Evolutionary conservation across 139 green algal genomes (phyloP).

Genomic region (Coelastrella sp.): DNA sequence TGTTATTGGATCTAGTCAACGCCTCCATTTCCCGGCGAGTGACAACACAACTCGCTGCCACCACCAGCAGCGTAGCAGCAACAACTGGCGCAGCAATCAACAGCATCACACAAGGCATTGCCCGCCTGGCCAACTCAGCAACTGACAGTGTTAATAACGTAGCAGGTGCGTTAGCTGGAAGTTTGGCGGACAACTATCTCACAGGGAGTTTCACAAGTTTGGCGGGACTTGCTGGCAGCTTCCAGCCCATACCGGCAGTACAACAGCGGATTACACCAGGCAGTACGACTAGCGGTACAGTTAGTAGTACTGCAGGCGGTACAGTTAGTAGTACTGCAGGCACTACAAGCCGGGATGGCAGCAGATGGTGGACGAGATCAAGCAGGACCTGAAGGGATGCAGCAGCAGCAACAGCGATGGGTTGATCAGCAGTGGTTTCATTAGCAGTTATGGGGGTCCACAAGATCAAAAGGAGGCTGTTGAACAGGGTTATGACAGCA

Average conservation of each 20-base stretch:
- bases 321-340: not conserved
- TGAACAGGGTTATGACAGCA: no score
- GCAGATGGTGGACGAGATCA: no score
- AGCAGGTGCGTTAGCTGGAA: not conserved
- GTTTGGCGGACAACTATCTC: conserved; percentile 18
- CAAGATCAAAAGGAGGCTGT: no score
- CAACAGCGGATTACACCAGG: not conserved
- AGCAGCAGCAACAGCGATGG: no score
- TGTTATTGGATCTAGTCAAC: conserved; percentile 64
- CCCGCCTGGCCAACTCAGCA: conserved; percentile 32
- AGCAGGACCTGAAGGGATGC: no score
- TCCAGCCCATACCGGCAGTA: not conserved
- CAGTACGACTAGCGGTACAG: not conserved
- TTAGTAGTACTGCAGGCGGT: not conserved
- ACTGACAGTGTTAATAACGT: conserved; percentile 27
- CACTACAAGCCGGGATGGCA: not conserved
- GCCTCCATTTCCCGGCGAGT: conserved; percentile 10
- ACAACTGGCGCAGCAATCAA: conserved; percentile 29
- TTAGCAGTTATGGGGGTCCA: no score
- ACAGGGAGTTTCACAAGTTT: conserved; percentile 4
- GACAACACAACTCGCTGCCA: conserved; percentile 19
- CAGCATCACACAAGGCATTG: not conserved
- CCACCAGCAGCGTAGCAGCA: conserved; percentile 35
- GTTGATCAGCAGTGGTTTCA: no score
- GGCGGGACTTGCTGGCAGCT: conserved; percentile 2